These are phyloP conservation scores for Phytophthora pinifolia DNA, from an alignment of 352 stramenopile genomes.

Conservation along the genomic window DNA sequence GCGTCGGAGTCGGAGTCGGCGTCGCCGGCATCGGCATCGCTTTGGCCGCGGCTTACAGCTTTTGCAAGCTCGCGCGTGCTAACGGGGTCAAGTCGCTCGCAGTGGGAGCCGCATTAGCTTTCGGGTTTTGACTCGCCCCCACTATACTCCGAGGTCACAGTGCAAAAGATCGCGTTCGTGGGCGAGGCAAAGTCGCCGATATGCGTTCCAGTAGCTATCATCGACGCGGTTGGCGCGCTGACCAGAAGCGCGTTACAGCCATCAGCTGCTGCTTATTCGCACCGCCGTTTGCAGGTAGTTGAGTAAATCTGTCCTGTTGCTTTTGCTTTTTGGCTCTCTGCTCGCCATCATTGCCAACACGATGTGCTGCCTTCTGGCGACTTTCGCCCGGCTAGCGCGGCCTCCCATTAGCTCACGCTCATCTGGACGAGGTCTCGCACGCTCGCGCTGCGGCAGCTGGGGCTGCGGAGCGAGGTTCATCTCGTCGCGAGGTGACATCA, in stretches of 20 bases:
- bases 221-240: background rate
- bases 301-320: no score
- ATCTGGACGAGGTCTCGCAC: constrained; percentile 11
- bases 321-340: no score
- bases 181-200: background rate
- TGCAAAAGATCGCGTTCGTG: no score
- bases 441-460: constrained; percentile 18
- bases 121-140: constrained; percentile 19
- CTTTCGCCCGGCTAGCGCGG: constrained; percentile 7
- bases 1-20: background rate
- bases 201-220: constrained; percentile 5
- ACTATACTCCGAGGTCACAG: no score
- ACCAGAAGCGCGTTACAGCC: constrained; percentile 1
- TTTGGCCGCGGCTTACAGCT: no score
- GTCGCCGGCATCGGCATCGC: no score
- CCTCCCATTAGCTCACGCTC: constrained; percentile 27
- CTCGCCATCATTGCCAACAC: constrained; percentile 9
- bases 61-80: no score
- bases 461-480: constrained; percentile 15
- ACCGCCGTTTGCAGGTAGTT: no score
- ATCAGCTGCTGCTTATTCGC: background rate
- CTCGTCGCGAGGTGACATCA: constrained; percentile 12
- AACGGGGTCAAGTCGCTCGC: background rate
- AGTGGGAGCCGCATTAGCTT: constrained; percentile 20
- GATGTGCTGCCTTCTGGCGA: constrained; percentile 23